These are phyloP conservation scores for Penicillium verrucosum DNA, from an alignment of 2,329 filamentous ascomycete species.

Conservation along the genomic window DNA sequence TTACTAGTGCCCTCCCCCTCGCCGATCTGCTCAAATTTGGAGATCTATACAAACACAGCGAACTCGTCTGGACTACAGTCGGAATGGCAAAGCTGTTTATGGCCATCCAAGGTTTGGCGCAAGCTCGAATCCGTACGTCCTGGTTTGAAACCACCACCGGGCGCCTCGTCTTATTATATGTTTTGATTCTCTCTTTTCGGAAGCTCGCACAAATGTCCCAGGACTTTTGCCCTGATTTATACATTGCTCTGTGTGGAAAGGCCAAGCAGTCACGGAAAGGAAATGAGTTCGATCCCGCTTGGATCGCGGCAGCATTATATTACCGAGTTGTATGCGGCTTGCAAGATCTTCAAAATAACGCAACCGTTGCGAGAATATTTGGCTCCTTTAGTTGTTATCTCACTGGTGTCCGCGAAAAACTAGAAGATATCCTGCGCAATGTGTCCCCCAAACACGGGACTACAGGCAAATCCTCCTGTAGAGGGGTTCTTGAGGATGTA, in stretches of 20 bases:
- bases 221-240: conserved; percentile 13
- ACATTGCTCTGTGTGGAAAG: conserved; percentile 10
- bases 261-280: background rate
- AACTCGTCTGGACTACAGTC: conserved; percentile 11
- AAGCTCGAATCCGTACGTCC: conserved; percentile 8
- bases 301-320: conserved; percentile 20
- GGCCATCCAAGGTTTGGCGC: conserved; percentile 13
- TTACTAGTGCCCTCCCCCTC: conserved; percentile 5
- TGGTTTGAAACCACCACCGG: conserved; percentile 6
- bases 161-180: conserved; percentile 13
- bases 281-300: conserved; percentile 10
- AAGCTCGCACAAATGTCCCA: conserved; percentile 19
- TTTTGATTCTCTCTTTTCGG: conserved; percentile 16
- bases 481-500: background rate
- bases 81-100: conserved; percentile 17
- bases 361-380: conserved; percentile 9
- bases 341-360: background rate
- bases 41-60: background rate
- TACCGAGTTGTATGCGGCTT: conserved; percentile 14
- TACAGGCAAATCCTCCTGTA: background rate
- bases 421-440: conserved; percentile 7
- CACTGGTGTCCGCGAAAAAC: background rate
- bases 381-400: background rate
- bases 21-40: conserved; percentile 4
- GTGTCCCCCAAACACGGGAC: background rate